Evolutionary conservation across 805 yeast species (phyloP).

Genomic region (Zygoascus ofunaensis): DNA sequence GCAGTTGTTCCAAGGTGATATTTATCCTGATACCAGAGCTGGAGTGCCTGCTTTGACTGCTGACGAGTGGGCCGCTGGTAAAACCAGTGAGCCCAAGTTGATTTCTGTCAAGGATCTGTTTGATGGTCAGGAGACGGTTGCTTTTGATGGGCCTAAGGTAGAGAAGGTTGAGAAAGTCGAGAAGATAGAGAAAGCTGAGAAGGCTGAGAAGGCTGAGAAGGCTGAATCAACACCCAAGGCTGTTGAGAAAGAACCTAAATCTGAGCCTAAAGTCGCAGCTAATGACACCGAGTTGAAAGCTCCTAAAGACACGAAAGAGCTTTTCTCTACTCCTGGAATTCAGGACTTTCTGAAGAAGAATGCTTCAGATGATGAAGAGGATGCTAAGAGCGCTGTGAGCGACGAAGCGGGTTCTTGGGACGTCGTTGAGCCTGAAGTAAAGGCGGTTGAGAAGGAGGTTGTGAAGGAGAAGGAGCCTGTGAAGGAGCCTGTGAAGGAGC

Average conservation of each 20-base stretch:
- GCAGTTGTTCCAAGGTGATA: constrained; percentile 85
- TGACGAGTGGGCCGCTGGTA: constrained; percentile 71
- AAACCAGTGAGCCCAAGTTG: constrained; percentile 68
- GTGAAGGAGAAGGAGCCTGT: constrained; percentile 13
- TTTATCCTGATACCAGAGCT: constrained; percentile 86
- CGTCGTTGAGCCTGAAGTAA: constrained; percentile 3
- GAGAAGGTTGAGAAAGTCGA: constrained; percentile 10
- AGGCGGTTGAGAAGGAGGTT: not conserved
- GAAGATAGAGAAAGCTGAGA: constrained; percentile 1
- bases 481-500: constrained; percentile 13
- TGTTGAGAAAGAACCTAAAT: constrained; percentile 7
- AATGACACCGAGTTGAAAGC: constrained; percentile 8
- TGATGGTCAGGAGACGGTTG: constrained; percentile 57
- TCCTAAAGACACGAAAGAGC: constrained; percentile 37
- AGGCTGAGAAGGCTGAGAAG: not conserved
- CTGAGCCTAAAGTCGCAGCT: constrained; percentile 13
- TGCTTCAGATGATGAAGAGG: constrained; percentile 21
- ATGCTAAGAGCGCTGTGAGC: constrained; percentile 8
- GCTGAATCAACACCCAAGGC: not conserved
- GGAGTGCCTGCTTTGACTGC: constrained; percentile 69
- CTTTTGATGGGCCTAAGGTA: constrained; percentile 16
- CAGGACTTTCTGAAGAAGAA: constrained; percentile 41
- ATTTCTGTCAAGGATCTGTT: constrained; percentile 66
- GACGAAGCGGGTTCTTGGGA: constrained; percentile 12
- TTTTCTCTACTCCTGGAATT: constrained; percentile 42